A percentile compares a stretch with the other conserved stretches of the same genome.
These are phyloP conservation scores for Anisodus acutangulus DNA, from an alignment of 257 asterid species.

Conservation along the genomic window DNA sequence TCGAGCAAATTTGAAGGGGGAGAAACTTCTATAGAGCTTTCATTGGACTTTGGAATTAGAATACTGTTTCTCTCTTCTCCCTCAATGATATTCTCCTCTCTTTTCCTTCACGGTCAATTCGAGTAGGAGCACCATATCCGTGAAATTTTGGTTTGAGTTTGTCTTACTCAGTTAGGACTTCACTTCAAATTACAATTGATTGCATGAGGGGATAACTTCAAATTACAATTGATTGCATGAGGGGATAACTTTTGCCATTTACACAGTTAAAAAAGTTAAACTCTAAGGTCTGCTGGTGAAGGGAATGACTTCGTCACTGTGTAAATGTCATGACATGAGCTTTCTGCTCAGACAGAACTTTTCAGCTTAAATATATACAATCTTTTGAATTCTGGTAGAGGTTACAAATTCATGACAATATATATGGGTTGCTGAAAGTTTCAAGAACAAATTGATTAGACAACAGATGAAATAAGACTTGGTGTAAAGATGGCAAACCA, in stretches of 20 bases:
- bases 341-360: not conserved
- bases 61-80: not conserved
- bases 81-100: not conserved
- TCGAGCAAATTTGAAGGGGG: not conserved
- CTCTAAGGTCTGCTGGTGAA: not conserved
- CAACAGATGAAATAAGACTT: not conserved
- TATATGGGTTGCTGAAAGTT: not conserved
- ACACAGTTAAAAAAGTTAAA: not conserved
- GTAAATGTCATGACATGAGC: not conserved
- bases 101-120: not conserved
- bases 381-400: not conserved
- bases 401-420: not conserved
- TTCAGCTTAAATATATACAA: not conserved
- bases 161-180: not conserved
- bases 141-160: not conserved
- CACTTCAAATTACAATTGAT: not conserved
- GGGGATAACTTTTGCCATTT: not conserved
- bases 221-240: not conserved
- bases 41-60: not conserved
- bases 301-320: not conserved
- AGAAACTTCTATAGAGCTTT: not conserved
- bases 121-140: not conserved
- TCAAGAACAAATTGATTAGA: conserved; percentile 12
- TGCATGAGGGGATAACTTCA: not conserved
- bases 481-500: not conserved